phyloP scores from a whole-genome alignment of 2,329 filamentous ascomycete species.

The Hymenoscyphus fraxineus region DNA sequence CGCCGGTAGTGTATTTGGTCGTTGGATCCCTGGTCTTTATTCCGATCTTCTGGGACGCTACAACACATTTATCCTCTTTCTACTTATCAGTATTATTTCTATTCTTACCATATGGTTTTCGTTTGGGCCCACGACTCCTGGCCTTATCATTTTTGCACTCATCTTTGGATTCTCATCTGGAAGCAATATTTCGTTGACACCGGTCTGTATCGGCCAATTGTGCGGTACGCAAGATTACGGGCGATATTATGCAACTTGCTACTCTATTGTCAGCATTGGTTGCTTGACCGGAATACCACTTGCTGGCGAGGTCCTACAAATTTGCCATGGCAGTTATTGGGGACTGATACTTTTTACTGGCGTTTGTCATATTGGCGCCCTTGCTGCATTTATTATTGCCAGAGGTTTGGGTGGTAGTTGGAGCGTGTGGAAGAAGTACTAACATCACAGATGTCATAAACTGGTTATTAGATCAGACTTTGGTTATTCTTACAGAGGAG shows the following conservation, averaged over 20 bases:
- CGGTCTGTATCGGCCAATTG: constrained; percentile 78
- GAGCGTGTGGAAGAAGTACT: background rate
- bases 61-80: constrained; percentile 74
- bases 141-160: constrained; percentile 69
- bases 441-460: background rate
- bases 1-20: constrained; percentile 73
- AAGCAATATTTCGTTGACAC: constrained; percentile 76
- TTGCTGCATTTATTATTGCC: too few species aligned
- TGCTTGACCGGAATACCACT: constrained; percentile 1
- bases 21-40: constrained; percentile 73
- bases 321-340: background rate
- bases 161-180: constrained; percentile 82
- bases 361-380: too few species aligned
- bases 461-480: too few species aligned
- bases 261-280: background rate
- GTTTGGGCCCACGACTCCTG: constrained; percentile 51
- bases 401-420: background rate
- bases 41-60: constrained; percentile 79
- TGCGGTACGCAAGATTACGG: constrained; percentile 82
- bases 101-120: constrained; percentile 77
- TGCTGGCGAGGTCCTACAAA: background rate
- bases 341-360: too few species aligned
- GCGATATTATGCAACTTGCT: constrained; percentile 79
- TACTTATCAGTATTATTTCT: constrained; percentile 56
- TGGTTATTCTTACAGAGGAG: too few species aligned